Base-by-base conservation (phyloP, 1,139 yeast species). In the Entelexis sorbosivorans region DNA sequence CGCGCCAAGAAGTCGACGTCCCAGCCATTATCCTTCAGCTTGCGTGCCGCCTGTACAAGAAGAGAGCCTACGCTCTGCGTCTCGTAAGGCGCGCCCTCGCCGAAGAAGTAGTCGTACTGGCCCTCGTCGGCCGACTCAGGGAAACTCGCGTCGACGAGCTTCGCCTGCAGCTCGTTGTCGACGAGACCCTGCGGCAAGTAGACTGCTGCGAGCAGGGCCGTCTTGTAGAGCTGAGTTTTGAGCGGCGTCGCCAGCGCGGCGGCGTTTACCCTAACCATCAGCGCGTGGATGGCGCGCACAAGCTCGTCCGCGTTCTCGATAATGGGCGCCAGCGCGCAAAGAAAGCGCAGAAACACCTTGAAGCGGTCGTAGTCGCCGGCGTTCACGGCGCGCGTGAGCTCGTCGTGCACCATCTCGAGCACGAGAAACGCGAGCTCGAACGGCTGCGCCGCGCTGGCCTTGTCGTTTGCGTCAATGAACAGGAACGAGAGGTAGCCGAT, bases 401-500 rank as follows among this genome's bases (percentile, higher is more conserved):
- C 77, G 16, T 76, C 73, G 59, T 81, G 86, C 58, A 86, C 74
- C 63, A 70, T 81, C 59, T 85, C 94, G 38, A 85, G 69, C 24
- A 84, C 77, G 51, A 77, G 76, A 59, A 78, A 78, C 44, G 95
- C 93, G 10, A 58, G 47, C 45, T 85, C 80, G 39, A 77, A 73
- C 48, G 77, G 75, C 44, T 40, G 24, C 24, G 24, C 6, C 6
- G 6, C 44, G 24, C 35, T 34, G 13, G 43, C n/a, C 22, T 38
- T 38, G 11, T 19, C 28, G 35, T 29, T 31, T 64, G 81, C 81
- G 57, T 76, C 76, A 59, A 82, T 74, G 11, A 89, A 69, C 58
- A 87, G 73, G n/a, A 82, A 79, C 32, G 87, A 76, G 54, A 89
- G 69, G 24, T 82, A 77, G 26, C 81, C 78, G 55, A 82, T 77